Percentiles rank a stretch among this genome's conserved stretches.
phyloP scores from a whole-genome alignment of 2,329 filamentous ascomycete species.

The Sarocladium brachiariae region DNA sequence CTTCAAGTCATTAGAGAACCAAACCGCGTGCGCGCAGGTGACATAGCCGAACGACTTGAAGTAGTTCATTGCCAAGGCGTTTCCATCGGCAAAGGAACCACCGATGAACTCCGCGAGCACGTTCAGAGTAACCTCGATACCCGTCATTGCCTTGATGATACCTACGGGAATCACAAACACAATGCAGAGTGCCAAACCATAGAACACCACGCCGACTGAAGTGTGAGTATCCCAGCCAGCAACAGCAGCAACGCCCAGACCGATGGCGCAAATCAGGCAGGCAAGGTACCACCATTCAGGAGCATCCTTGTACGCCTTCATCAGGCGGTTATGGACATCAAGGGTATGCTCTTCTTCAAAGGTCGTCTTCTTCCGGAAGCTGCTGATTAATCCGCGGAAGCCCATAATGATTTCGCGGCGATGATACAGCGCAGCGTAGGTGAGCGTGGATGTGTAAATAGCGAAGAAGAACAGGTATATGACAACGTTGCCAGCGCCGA shows the following conservation, averaged over 20 bases:
- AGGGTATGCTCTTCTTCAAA: conserved; percentile 28
- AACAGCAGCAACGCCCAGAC: conserved; percentile 39
- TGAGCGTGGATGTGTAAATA: conserved; percentile 44
- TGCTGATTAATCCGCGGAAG: conserved; percentile 39
- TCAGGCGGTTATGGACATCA: conserved; percentile 43
- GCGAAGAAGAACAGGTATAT: conserved; percentile 51
- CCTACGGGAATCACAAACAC: conserved; percentile 46
- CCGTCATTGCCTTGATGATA: conserved; percentile 47
- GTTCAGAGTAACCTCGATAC: conserved; percentile 44
- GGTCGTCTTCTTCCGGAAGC: conserved; percentile 33
- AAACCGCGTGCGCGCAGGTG: conserved; percentile 43
- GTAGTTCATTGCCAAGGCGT: conserved; percentile 46
- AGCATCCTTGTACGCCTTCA: conserved; percentile 39
- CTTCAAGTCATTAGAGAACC: conserved; percentile 42
- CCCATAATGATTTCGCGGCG: conserved; percentile 43
- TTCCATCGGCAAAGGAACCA: conserved; percentile 42
- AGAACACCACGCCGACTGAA: conserved; percentile 43
- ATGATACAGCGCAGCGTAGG: conserved; percentile 45
- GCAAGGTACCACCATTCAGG: conserved; percentile 49
- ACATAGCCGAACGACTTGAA: conserved; percentile 48
- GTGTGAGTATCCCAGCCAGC: conserved; percentile 44
- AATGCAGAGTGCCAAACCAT: conserved; percentile 40
- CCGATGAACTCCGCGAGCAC: conserved; percentile 48
- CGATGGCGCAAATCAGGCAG: conserved; percentile 35
- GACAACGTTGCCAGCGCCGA: conserved; percentile 41